phyloP scores from a whole-genome alignment of 2,329 filamentous ascomycete genomes.

The Aspergillus ustus region DNA sequence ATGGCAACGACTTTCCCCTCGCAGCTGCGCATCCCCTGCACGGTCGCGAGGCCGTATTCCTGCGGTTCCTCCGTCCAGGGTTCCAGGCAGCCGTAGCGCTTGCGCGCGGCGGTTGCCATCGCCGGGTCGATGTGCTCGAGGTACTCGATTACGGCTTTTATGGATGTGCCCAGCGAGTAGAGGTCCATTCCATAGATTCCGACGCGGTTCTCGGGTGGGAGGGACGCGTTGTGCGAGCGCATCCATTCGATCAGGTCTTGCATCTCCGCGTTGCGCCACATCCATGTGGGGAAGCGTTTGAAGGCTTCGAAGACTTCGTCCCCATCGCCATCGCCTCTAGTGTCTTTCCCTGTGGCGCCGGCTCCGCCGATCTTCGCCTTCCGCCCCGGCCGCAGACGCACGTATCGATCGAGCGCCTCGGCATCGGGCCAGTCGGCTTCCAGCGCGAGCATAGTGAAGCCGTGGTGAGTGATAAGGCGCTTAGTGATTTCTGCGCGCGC shows the following conservation, averaged over 20 bases:
- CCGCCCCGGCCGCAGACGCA: constrained; percentile 50
- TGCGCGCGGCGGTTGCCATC: constrained; percentile 49
- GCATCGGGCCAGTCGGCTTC: constrained; percentile 62
- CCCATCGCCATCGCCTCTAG: constrained; percentile 14
- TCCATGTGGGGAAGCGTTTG: constrained; percentile 59
- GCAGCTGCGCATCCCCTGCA: constrained; percentile 50
- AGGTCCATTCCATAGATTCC: constrained; percentile 59
- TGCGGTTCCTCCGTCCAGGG: constrained; percentile 56
- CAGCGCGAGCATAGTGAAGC: constrained; percentile 56
- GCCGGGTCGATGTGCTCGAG: constrained; percentile 51
- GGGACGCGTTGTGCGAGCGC: constrained; percentile 47
- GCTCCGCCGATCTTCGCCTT: constrained; percentile 36
- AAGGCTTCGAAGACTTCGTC: constrained; percentile 45
- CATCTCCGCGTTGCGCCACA: constrained; percentile 61
- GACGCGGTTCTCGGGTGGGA: constrained; percentile 36
- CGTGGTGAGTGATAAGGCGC: constrained; percentile 54
- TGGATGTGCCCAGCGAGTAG: constrained; percentile 54
- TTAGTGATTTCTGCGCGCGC: constrained; percentile 58
- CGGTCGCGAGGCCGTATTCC: constrained; percentile 52
- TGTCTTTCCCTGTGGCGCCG: constrained; percentile 22
- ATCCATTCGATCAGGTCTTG: constrained; percentile 59
- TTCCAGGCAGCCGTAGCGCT: constrained; percentile 53
- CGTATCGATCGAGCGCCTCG: constrained; percentile 56
- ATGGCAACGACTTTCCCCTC: constrained; percentile 53
- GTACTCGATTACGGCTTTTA: constrained; percentile 54